Evolutionary conservation across 257 asterid genomes (phyloP).

Genomic region (Avicennia marina): DNA sequence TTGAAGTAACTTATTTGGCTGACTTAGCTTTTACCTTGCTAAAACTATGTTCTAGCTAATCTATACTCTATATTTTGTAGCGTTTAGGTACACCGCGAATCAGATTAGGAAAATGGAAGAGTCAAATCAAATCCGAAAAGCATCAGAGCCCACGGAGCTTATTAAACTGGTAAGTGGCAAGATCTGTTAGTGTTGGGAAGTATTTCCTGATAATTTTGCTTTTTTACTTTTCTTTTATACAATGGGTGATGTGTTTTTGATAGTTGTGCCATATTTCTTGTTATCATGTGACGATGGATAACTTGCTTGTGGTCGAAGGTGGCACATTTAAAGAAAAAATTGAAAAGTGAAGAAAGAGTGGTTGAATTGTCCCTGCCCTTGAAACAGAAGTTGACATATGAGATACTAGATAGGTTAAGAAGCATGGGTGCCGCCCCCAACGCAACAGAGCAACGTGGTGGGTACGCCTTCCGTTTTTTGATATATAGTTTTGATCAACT

Average conservation of each 20-base stretch:
- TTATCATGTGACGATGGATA: neutral
- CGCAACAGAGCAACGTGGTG: conserved; percentile 56
- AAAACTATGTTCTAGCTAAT: no score
- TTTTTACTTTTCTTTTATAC: neutral
- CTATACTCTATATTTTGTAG: conserved; percentile 30
- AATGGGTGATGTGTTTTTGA: neutral
- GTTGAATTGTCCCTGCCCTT: conserved; percentile 51
- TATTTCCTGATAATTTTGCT: conserved; percentile 6
- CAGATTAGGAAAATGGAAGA: conserved; percentile 87
- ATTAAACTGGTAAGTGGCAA: conserved; percentile 56
- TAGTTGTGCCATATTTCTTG: conserved; percentile 5
- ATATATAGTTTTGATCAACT: neutral
- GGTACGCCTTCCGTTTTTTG: no score
- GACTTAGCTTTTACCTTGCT: no score
- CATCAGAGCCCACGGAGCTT: conserved; percentile 73
- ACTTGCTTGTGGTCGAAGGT: conserved; percentile 42
- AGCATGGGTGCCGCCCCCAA: conserved; percentile 50
- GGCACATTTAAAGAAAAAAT: conserved; percentile 38
- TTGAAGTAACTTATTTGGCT: no score
- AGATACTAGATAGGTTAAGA: conserved; percentile 49
- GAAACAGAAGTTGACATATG: conserved; percentile 58
- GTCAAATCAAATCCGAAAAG: conserved; percentile 64
- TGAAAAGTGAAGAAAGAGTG: conserved; percentile 40
- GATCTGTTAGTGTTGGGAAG: conserved; percentile 10
- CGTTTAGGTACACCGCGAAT: conserved; percentile 57